Evolutionary conservation across 2,329 filamentous ascomycete genomes (phyloP).

Genomic region (Cylindrodendrum hubeiense): DNA sequence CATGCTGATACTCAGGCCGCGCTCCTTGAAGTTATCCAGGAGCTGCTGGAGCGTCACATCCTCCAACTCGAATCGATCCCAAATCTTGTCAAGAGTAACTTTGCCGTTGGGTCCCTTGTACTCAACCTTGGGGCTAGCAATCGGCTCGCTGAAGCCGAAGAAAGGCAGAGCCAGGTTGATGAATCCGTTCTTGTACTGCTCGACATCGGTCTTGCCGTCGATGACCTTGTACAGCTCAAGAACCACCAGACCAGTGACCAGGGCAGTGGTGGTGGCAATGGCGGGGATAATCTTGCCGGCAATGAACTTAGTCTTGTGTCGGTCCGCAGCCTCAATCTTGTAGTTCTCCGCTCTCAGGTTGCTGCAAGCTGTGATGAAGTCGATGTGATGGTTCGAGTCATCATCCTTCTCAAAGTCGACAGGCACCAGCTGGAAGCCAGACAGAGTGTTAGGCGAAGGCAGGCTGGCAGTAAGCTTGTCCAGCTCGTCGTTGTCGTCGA

Average conservation of each 20-base stretch:
- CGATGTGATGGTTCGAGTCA: conserved; percentile 97
- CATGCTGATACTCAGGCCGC: conserved; percentile 89
- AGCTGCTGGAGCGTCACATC: conserved; percentile 89
- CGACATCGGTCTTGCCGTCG: conserved; percentile 95
- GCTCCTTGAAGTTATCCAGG: conserved; percentile 82
- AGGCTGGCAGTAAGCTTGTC: conserved; percentile 78
- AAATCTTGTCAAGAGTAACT: conserved; percentile 93
- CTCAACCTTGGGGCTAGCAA: conserved; percentile 91
- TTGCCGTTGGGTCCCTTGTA: conserved; percentile 85
- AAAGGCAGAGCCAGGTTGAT: conserved; percentile 96
- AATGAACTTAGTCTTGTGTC: conserved; percentile 99
- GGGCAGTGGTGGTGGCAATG: conserved; percentile 95
- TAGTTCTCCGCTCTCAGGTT: conserved; percentile 98
- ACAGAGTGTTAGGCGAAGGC: conserved; percentile 82
- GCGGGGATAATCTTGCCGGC: conserved; percentile 99
- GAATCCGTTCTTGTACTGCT: conserved; percentile 99
- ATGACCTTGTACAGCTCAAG: conserved; percentile 97
- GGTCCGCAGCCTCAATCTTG: conserved; percentile 91
- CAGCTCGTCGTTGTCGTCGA: conserved; percentile 82
- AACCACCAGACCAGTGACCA: conserved; percentile 93
- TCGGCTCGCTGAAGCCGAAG: conserved; percentile 98
- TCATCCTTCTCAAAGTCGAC: conserved; percentile 99
- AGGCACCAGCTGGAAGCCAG: conserved; percentile 88
- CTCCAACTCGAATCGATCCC: conserved; percentile 94
- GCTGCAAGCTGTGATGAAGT: conserved; percentile 97